These are phyloP conservation scores for Aspergillus eucalypticola DNA, from an alignment of 2,329 filamentous ascomycete species.

Conservation along the genomic window DNA sequence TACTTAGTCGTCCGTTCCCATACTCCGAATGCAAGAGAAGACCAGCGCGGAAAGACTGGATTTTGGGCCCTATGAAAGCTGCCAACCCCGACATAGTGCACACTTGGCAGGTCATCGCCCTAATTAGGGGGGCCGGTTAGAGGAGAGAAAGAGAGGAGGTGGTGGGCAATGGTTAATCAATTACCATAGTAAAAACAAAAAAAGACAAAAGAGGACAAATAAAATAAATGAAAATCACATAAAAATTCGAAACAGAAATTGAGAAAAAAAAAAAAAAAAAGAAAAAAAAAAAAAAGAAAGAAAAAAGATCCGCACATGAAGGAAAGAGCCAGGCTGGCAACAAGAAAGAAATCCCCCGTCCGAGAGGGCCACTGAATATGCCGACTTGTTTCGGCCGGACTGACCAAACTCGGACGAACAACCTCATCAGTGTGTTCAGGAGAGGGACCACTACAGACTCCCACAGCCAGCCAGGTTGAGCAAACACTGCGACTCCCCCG, in stretches of 20 bases:
- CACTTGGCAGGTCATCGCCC: neutral
- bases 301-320: neutral
- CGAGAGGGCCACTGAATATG: neutral
- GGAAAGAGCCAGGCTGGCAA: neutral
- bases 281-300: neutral
- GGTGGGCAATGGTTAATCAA: neutral
- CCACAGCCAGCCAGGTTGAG: neutral
- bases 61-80: neutral
- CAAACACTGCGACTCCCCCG: neutral
- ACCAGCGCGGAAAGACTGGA: neutral
- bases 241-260: neutral
- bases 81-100: neutral
- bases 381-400: constrained; percentile 9
- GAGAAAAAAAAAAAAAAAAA: neutral
- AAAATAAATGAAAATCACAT: neutral
- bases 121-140: neutral
- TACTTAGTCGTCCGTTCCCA: neutral
- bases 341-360: neutral
- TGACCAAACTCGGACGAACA: constrained; percentile 8
- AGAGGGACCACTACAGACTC: neutral
- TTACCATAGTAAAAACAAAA: neutral
- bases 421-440: neutral
- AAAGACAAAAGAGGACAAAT: neutral
- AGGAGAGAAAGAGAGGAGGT: neutral
- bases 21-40: neutral